Conservation (phyloP, 202 grass and related monocot species). For the Carex sylvatica region DNA sequence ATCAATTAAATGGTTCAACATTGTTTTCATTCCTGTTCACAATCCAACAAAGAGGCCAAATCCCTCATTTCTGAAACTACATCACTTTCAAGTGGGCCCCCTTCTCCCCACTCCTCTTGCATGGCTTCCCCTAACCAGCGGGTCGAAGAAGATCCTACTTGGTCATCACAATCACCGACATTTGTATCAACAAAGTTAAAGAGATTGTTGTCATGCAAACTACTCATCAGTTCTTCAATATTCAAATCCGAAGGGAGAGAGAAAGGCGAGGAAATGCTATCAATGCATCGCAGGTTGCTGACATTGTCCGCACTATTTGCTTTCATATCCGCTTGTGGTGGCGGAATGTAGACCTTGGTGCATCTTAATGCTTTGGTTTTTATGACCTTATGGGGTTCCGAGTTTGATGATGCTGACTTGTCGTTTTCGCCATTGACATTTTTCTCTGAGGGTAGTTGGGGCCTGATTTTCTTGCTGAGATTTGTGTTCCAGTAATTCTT, state of each 20-base stretch:
- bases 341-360: slow-evolving; percentile 26
- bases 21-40: slow-evolving; percentile 24
- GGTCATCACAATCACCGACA: background rate
- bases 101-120: slow-evolving; percentile 22
- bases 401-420: slow-evolving; percentile 8
- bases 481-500: slow-evolving; percentile 27
- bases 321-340: background rate
- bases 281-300: background rate
- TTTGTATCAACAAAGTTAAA: background rate
- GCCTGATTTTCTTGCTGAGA: slow-evolving; percentile 8
- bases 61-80: slow-evolving; percentile 22
- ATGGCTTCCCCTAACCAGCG: slow-evolving; percentile 18
- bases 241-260: slow-evolving; percentile 22
- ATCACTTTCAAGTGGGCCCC: background rate
- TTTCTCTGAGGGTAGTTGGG: background rate
- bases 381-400: slow-evolving; percentile 16
- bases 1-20: background rate
- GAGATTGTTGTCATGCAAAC: background rate
- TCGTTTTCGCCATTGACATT: background rate
- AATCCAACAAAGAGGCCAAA: slow-evolving; percentile 24
- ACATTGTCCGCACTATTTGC: background rate
- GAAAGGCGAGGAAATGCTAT: background rate
- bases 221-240: slow-evolving; percentile 25
- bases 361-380: slow-evolving; percentile 32
- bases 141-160: background rate